Percentiles rank a stretch among this genome's conserved stretches.
Evolutionary conservation across 176 grass and related monocot genomes (phyloP).

Genomic region (Oryza longistaminata): DNA sequence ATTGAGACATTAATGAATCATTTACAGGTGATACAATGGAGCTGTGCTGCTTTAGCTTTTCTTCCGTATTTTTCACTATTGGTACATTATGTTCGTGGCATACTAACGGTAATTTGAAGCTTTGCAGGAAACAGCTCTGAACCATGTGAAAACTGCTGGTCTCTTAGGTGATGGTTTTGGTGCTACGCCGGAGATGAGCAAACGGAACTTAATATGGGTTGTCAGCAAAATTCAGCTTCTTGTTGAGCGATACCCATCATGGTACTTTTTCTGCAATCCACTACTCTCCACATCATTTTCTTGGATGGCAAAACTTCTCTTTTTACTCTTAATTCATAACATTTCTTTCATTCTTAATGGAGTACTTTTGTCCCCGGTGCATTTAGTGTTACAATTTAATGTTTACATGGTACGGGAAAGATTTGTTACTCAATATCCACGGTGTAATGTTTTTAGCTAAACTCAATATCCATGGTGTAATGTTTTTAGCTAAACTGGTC

Average conservation of each 20-base stretch:
- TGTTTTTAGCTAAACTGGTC: not conserved
- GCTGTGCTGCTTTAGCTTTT: not conserved
- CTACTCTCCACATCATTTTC: slow-evolving; percentile 8
- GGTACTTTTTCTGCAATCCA: slow-evolving; percentile 52
- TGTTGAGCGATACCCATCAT: slow-evolving; percentile 85
- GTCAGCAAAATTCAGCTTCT: slow-evolving; percentile 99
- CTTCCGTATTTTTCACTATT: not conserved
- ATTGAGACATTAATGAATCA: slow-evolving; percentile 99
- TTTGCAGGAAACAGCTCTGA: slow-evolving; percentile 95
- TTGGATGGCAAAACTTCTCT: not conserved
- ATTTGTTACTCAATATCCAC: not conserved
- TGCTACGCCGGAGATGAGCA: slow-evolving; percentile 96
- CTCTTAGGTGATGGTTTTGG: slow-evolving; percentile 95
- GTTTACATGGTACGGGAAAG: not conserved
- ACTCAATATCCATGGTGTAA: not conserved
- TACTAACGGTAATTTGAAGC: slow-evolving; percentile 1
- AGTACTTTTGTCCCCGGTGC: not conserved
- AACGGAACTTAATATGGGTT: slow-evolving; percentile 97
- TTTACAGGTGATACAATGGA: slow-evolving; percentile 69
- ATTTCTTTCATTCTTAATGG: slow-evolving; percentile 6
- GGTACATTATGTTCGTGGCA: slow-evolving; percentile 18
- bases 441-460: not conserved
- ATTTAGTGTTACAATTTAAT: not conserved
- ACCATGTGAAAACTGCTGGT: slow-evolving; percentile 89
- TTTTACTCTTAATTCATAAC: slow-evolving; percentile 31